A percentile compares a stretch with the other conserved stretches of the same genome.
phyloP scores from a whole-genome alignment of 2,329 filamentous ascomycete genomes.

The Tolypocladium amazonense region DNA sequence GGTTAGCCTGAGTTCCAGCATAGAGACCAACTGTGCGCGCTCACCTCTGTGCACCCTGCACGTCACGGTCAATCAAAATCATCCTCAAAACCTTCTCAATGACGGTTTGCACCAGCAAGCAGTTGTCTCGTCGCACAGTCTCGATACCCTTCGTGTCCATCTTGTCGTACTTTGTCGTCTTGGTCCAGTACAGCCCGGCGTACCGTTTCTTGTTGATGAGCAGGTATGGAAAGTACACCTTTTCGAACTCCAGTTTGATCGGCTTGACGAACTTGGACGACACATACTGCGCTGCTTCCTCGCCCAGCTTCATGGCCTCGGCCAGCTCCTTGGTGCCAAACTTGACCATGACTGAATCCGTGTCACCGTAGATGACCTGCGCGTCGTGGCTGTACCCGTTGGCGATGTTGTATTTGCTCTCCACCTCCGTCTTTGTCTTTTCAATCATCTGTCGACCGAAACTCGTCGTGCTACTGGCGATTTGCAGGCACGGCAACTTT shows the following conservation, averaged over 20 bases:
- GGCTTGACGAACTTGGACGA: slow-evolving; percentile 90
- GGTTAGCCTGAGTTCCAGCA: neutral
- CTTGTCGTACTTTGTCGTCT: slow-evolving; percentile 89
- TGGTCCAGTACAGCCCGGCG: slow-evolving; percentile 96
- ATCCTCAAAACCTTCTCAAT: slow-evolving; percentile 95
- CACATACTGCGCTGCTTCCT: slow-evolving; percentile 81
- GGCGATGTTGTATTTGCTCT: slow-evolving; percentile 76
- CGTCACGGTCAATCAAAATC: slow-evolving; percentile 88
- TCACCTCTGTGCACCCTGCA: slow-evolving; percentile 57
- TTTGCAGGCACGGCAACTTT: slow-evolving; percentile 87
- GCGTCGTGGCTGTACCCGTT: slow-evolving; percentile 94
- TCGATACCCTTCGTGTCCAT: slow-evolving; percentile 99
- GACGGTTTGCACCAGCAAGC: slow-evolving; percentile 86
- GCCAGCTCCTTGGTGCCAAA: slow-evolving; percentile 82
- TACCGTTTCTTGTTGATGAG: slow-evolving; percentile 99
- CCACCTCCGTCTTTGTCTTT: slow-evolving; percentile 92
- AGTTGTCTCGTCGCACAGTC: slow-evolving; percentile 94
- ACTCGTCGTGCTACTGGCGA: slow-evolving; percentile 93
- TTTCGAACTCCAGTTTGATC: slow-evolving; percentile 98
- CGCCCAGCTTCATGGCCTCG: slow-evolving; percentile 88
- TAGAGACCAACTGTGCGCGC: neutral
- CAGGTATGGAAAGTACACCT: slow-evolving; percentile 95
- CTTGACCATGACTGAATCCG: slow-evolving; percentile 99
- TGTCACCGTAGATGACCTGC: slow-evolving; percentile 96
- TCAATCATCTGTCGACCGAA: slow-evolving; percentile 99